phyloP scores from a whole-genome alignment of 2,329 filamentous ascomycete species.

The Reticulascus tulasneorum region DNA sequence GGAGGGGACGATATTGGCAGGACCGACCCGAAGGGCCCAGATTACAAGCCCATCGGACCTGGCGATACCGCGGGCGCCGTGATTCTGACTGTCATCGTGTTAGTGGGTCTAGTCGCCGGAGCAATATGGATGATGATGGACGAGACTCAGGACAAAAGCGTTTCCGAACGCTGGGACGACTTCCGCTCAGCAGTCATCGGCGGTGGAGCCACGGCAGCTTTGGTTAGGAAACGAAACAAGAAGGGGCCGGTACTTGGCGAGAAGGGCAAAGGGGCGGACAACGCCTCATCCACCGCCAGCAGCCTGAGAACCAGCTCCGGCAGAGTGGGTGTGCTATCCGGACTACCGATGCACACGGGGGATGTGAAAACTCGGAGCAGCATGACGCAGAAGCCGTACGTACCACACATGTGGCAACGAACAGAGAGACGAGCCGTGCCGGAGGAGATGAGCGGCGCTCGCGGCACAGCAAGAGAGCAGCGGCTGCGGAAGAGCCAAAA shows the following conservation, averaged over 20 bases:
- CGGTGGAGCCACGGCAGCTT: constrained; percentile 5
- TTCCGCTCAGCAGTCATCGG: constrained; percentile 13
- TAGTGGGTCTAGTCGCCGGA: constrained; percentile 52
- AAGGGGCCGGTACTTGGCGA: constrained; percentile 8
- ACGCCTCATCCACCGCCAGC: constrained; percentile 7
- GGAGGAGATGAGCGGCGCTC: too few relatives aligned
- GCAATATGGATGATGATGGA: constrained; percentile 45
- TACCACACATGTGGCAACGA: too few relatives aligned
- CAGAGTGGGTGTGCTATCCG: too few relatives aligned
- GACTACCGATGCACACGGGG: too few relatives aligned
- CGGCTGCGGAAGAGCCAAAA: too few relatives aligned
- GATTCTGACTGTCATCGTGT: constrained; percentile 55
- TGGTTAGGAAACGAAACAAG: not conserved
- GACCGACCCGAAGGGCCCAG: constrained; percentile 21
- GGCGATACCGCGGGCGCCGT: constrained; percentile 67
- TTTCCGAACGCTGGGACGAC: constrained; percentile 26
- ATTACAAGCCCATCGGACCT: constrained; percentile 31
- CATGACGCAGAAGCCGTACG: too few relatives aligned
- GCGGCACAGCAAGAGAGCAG: too few relatives aligned
- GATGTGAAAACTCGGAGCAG: too few relatives aligned
- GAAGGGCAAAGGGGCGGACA: constrained; percentile 11
- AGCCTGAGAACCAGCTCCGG: too few relatives aligned
- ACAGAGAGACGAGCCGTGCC: too few relatives aligned
- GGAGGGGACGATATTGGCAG: constrained; percentile 44
- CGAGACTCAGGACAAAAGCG: constrained; percentile 34